A percentile compares a stretch with the other conserved stretches of the same genome.
Conservation (phyloP, 306 rosid genomes). For the Hippophae gyantsensis region DNA sequence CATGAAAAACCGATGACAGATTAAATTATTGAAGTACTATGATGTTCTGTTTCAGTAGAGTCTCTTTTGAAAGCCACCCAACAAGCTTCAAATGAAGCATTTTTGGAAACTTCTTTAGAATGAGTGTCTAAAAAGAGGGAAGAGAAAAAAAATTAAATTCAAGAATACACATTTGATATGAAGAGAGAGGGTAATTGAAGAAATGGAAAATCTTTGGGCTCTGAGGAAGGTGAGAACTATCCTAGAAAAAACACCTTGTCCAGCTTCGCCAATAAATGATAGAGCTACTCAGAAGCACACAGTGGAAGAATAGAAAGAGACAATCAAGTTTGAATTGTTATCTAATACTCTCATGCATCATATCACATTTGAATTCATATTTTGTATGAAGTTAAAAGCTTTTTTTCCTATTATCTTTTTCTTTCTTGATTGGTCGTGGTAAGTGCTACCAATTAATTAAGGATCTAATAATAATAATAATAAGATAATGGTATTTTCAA, state of each 20-base stretch:
- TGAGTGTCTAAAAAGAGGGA: constrained; percentile 3
- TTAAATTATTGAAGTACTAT: constrained; percentile 6
- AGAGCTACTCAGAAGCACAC: constrained; percentile 6
- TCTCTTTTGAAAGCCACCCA: constrained; percentile 4
- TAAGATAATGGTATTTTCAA: too few species aligned
- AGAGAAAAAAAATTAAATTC: constrained; percentile 17
- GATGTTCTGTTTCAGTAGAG: constrained; percentile 12
- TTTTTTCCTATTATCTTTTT: too few species aligned
- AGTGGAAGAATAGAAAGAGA: constrained; percentile 3
- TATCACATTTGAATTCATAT: constrained; percentile 4
- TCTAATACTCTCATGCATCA: background rate
- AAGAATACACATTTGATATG: background rate
- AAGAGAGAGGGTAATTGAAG: background rate
- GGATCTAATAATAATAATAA: too few species aligned
- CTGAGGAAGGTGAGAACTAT: constrained; percentile 23
- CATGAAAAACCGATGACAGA: constrained; percentile 4
- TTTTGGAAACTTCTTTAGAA: constrained; percentile 17
- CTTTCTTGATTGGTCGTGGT: too few species aligned
- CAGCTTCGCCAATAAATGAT: constrained; percentile 23
- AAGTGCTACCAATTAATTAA: too few species aligned
- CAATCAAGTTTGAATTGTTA: constrained; percentile 8
- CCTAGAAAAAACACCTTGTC: constrained; percentile 15
- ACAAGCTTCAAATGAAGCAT: constrained; percentile 15
- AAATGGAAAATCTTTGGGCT: constrained; percentile 28
- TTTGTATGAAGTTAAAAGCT: too few species aligned